Base-by-base conservation (phyloP, 306 rosid species). In the Dalbergia oliveri region DNA sequence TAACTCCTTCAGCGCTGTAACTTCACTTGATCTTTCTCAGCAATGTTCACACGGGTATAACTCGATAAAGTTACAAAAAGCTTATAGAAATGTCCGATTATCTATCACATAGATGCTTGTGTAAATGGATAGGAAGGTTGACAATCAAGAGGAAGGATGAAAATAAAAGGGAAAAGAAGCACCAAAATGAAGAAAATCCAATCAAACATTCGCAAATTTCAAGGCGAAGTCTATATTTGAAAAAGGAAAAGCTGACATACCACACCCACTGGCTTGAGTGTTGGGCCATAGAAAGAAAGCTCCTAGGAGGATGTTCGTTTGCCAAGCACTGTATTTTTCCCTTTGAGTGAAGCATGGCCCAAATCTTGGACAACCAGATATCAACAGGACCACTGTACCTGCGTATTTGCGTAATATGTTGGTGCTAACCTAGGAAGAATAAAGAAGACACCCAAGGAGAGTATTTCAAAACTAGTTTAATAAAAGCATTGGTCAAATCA, bases 221-320 rank as follows among this genome's bases (percentile, higher is more conserved):
- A 10, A 66, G 11, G 14, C 31, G 16, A 15, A 18, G n/a, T 78
- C 71, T 65, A 37, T 4, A 21, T 45, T 57, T 70, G 6, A 81
- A 65, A 4, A 35, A 71, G 79, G 68, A 72, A 63, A 82, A 18
- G 51, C 57, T 34, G 69, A 64, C 81, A 51, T 88, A 95, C 99
- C 99, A 93, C 63, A 90, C 90, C 99, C 97, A 95, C 80, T 93
- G 97, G 88, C 97, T 95, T 47, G 92, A 67, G 83, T 93, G 97
- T 70, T 89, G 97, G 47, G 97, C 91, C 97, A 93, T 93, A 7
- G 97, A 97, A 0, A 53, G 82, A 81, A 87, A 86, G 87, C 94
- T 95, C 82, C 90, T 86, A 10, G 57, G 77, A 4, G 90, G 87
- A 58, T 83, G 86, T 74, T 89, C 93, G 66, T 90, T 91, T 60